Evolutionary conservation across 106 monocot genomes (phyloP), one percentile per base, ranked within the genome.

Genomic region (Hemerocallis citrina): DNA sequence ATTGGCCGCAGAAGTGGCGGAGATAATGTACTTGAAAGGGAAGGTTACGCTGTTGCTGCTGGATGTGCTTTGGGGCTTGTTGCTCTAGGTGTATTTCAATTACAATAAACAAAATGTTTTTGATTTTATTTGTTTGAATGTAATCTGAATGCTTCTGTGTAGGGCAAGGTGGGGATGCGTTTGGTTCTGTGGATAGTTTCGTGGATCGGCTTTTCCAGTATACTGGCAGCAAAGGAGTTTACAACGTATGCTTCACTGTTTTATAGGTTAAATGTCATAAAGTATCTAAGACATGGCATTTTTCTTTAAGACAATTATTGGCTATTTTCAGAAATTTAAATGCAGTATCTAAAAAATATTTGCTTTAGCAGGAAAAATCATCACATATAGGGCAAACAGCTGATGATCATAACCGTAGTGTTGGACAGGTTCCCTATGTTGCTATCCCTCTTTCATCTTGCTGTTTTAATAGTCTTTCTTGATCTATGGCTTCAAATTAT

Each of bases 21-120:
- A 62, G 96, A 96, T 67, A 96, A 96, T 77, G 96, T 96, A 41
- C 91, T 85, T 51, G 96, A 96, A 91, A 78, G 91, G 65, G 96
- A 96, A 91, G 96, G 96, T 34, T 96, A 96, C 84, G 86, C 96
- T 72, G 84, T 96, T 87, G 91, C 90, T 82, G 90, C 96, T 41
- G 96, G 96, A 79, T 78, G 64, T 81, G 96, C 96, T 55, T 63
- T 96, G 70, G 96, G 96, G 46, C 72, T 96, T 64, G 96, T 96
- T 36, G 91, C 86, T 5, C 75, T 96, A 79, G 96, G 96, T 91
- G 60, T 61, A 41, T 34, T 24, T 17, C 43, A 36, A 48, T 19
- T 21, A n/a, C 42, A 48, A 39, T 17, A 34, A 2, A 31, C 32
- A 34, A 30, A 21, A n/a, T n/a, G n/a, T n/a, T n/a, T n/a, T n/a